phyloP scores from a whole-genome alignment of 2,329 filamentous ascomycete genomes.

The Xylaria sp. region DNA sequence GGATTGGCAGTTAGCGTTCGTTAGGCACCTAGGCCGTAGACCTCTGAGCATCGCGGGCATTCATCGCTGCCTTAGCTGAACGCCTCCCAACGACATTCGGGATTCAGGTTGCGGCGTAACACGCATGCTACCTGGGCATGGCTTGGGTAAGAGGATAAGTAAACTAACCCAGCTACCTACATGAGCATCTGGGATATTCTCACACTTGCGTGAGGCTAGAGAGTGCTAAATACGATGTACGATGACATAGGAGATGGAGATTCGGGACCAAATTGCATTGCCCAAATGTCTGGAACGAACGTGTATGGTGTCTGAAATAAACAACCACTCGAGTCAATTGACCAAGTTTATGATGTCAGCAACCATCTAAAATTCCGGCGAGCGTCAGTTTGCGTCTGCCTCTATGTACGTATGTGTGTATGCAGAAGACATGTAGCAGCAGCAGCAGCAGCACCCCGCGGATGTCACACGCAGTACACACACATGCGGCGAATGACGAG shows the following conservation, averaged over 20 bases:
- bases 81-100: neutral
- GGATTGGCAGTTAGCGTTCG: neutral
- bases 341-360: conserved; percentile 34
- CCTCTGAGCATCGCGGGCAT: neutral
- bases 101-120: neutral
- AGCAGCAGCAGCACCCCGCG: conserved; percentile 8
- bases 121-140: conserved; percentile 13
- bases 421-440: too few species aligned
- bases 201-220: conserved; percentile 5
- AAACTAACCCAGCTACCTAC: neutral
- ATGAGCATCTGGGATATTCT: neutral
- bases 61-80: conserved; percentile 5
- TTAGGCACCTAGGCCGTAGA: neutral
- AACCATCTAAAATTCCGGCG: conserved; percentile 23
- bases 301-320: neutral
- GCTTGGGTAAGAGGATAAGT: neutral
- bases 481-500: conserved; percentile 8
- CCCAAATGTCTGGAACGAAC: neutral
- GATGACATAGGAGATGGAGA: conserved; percentile 22
- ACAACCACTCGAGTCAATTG: conserved; percentile 5
- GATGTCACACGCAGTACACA: neutral
- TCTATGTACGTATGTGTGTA: too few species aligned
- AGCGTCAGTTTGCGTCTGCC: neutral
- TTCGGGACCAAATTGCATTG: neutral
- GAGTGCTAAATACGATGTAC: conserved; percentile 1